Evolutionary conservation across 495 filamentous ascomycete genomes (phyloP), one percentile per base, ranked within the genome.

Genomic region (Daldinia decipiens): DNA sequence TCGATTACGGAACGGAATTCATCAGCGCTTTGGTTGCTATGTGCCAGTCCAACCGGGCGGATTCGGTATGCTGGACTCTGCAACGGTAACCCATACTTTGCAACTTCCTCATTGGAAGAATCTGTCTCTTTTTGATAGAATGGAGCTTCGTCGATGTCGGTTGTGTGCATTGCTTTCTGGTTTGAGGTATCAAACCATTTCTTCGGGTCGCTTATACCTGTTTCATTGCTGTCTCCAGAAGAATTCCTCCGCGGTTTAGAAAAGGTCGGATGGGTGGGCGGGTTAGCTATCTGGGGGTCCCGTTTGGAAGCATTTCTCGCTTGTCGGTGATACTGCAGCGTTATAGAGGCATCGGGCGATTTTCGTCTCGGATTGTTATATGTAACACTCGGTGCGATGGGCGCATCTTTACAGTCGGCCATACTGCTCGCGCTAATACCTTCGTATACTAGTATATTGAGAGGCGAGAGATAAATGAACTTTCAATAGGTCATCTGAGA

Each of bases 1-100:
- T 92, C 90, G 45, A 92, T 91, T 34, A 92, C 88, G 1, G 40
- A 53, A 9, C 67, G 60, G 13, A 59, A 70, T 32, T 70, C 66
- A 31, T 62, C 52, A 4, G 36, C 36, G 29, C 31, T 56, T 31
- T 56, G 21, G 19, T n/a, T 54, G 54, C 86, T 85, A 17, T 80
- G 83, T 6, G 81, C 77, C 38, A 73, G 65, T 4, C 75, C 69
- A 17, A 76, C 74, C 11, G 66, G 75, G 40, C 66, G 51, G 53
- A 63, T 75, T 27, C 61, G 70, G 47, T 71, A 78, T 0, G 68
- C 57, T 5, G 71, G 70, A 47, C 71, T 67, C 8, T 71, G 70
- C 8, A 65, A 59, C 12, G 62, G 53, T 1, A 70, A 13, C 12
- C 53, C 57, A 59, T 67, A 68, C 15, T 72, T 67, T 6, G 59